Base-by-base conservation (phyloP, 441 rosid species). In the Cnidoscolus chayamansa region DNA sequence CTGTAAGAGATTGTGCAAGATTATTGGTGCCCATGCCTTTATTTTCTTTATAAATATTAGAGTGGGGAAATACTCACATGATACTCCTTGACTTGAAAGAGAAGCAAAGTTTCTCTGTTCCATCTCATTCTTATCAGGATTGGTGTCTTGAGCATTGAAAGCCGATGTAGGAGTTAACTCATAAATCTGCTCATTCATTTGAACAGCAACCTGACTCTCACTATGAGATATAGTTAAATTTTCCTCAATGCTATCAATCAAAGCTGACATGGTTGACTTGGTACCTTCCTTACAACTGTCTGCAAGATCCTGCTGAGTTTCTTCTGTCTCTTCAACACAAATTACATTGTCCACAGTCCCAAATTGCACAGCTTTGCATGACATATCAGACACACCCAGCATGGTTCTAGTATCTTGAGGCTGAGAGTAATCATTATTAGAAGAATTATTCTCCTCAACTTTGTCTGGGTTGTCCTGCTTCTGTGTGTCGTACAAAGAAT, bases 401-500 rank as follows among this genome's bases (percentile, higher is more conserved):
- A 63, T 40, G 10, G 75, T 76, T 68, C 78, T 81, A 10, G 50
- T 68, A 68, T 74, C 53, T 66, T 75, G 79, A 78, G 74, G 75
- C 75, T 63, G 79, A 76, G 81, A 78, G 45, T 63, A 60, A 58
- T 80, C 67, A 72, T 75, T 63, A 13, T 67, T 17, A 68, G 40
- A 70, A 60, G 77, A 69, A 63, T 59, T 35, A 60, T 45, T 76
- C 72, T 81, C 81, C 53, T 55, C 57, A 59, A 73, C 30, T 57
- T 71, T 57, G 62, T 76, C 77, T 17, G 56, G 72, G 69, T 58
- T 74, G 67, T 64, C 67, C 66, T 79, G 84, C 74, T 71, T 64
- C 79, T 73, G 83, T 32, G 7, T 74, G 70, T 81, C 78, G 31
- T 77, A 66, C 12, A 49, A 68, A 43, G 73, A 76, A 81, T 72